phyloP scores from a whole-genome alignment of 139 green algal genomes.

The Chlorella sp. region DNA sequence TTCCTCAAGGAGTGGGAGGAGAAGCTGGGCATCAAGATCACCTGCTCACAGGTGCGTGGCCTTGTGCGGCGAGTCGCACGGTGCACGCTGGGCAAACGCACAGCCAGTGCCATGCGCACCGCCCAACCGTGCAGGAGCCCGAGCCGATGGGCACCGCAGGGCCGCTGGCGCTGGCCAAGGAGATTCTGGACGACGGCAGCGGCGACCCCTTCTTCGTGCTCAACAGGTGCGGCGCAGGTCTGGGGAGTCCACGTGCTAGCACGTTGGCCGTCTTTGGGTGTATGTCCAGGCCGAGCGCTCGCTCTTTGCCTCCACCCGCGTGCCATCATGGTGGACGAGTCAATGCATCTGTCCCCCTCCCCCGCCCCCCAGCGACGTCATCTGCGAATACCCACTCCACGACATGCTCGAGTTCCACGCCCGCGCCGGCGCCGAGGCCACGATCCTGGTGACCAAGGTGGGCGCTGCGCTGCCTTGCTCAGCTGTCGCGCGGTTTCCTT shows the following conservation, averaged over 20 bases:
- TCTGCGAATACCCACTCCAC: constrained; percentile 93
- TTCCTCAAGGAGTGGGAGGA: constrained; percentile 95
- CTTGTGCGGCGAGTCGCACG: neutral
- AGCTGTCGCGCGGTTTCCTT: too few relatives aligned
- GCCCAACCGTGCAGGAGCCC: constrained; percentile 74
- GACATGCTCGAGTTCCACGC: constrained; percentile 87
- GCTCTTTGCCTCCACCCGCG: too few relatives aligned
- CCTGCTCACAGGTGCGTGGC: constrained; percentile 82
- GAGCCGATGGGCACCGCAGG: constrained; percentile 98
- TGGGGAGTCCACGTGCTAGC: too few relatives aligned
- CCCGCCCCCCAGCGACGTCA: constrained; percentile 97
- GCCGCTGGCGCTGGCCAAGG: constrained; percentile 85
- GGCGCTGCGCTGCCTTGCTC: too few relatives aligned
- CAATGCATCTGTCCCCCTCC: too few relatives aligned
- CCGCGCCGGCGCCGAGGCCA: constrained; percentile 80
- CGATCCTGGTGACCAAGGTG: constrained; percentile 95
- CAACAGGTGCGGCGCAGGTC: constrained; percentile 71
- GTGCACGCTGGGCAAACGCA: neutral
- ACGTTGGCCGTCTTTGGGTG: too few relatives aligned
- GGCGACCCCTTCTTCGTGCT: constrained; percentile 96
- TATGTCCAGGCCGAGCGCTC: too few relatives aligned
- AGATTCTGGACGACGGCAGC: constrained; percentile 88
- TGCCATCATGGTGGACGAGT: too few relatives aligned
- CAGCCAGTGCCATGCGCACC: neutral
- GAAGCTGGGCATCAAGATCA: constrained; percentile 96